These are phyloP conservation scores for Ustilago lituana DNA, from an alignment of 1,284 basidiomycete species.

Conservation along the genomic window DNA sequence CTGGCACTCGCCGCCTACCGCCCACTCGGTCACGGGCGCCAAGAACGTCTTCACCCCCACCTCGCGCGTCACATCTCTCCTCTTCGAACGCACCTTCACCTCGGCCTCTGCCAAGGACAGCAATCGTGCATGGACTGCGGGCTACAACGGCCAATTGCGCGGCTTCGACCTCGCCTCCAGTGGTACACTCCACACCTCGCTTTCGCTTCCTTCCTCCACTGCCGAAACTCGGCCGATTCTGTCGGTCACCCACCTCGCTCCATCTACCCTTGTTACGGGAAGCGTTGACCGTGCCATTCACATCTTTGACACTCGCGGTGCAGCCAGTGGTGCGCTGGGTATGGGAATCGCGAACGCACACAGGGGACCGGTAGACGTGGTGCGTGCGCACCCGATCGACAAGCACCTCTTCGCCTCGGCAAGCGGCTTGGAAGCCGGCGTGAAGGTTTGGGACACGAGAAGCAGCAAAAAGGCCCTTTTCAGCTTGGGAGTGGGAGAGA, in stretches of 20 bases:
- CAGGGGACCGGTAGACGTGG: conserved; percentile 42
- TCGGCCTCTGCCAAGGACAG: conserved; percentile 9
- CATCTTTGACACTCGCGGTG: conserved; percentile 57
- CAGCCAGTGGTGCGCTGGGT: conserved; percentile 7
- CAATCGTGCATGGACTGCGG: conserved; percentile 49
- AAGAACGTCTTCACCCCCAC: conserved; percentile 46
- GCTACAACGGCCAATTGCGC: conserved; percentile 60
- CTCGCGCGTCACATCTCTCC: conserved; percentile 43
- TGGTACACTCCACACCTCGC: conserved; percentile 25
- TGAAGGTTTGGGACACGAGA: conserved; percentile 63
- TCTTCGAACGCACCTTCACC: conserved; percentile 36
- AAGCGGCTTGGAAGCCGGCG: conserved; percentile 40
- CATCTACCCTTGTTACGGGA: conserved; percentile 43
- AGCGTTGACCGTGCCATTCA: conserved; percentile 58
- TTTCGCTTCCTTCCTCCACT: conserved; percentile 13
- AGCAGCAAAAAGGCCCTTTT: conserved; percentile 62
- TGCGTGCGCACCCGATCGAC: conserved; percentile 48
- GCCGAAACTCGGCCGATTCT: conserved; percentile 38
- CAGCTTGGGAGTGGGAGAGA: conserved; percentile 24
- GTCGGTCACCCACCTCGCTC: conserved; percentile 43
- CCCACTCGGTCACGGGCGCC: conserved; percentile 25
- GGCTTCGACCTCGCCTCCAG: conserved; percentile 57
- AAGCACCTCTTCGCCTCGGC: conserved; percentile 54
- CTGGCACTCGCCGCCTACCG: conserved; percentile 25
- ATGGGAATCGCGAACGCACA: conserved; percentile 48